Evolutionary conservation across 768 basidiomycete genomes (phyloP).

Genomic region (Boletales sp.): DNA sequence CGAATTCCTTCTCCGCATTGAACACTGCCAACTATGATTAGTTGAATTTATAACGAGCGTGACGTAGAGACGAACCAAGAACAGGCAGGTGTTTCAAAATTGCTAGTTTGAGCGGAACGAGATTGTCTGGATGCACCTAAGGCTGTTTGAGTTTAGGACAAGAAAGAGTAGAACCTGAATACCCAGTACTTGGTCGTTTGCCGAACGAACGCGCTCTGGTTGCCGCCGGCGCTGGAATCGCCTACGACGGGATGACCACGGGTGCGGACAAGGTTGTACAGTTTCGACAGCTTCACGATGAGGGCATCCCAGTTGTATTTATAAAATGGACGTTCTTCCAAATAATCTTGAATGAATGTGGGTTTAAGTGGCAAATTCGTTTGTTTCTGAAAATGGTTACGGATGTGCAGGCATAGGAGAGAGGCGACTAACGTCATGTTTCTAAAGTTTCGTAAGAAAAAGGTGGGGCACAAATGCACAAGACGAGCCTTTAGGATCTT

Average conservation of each 20-base stretch:
- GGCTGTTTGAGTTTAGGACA: conserved; percentile 1
- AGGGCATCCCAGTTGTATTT: conserved; percentile 95
- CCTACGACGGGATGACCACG: conserved; percentile 93
- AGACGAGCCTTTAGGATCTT: conserved; percentile 86
- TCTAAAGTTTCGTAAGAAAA: conserved; percentile 42
- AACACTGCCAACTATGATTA: conserved; percentile 58
- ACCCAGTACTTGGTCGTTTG: conserved; percentile 99
- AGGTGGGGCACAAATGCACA: not conserved
- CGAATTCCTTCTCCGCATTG: conserved; percentile 90
- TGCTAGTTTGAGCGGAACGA: conserved; percentile 89
- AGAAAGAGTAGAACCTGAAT: conserved; percentile 8
- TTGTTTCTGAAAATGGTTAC: conserved; percentile 68
- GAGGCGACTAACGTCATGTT: conserved; percentile 75
- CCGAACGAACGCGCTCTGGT: conserved; percentile 94
- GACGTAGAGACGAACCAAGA: conserved; percentile 56
- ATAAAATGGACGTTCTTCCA: conserved; percentile 95
- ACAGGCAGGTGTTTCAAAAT: conserved; percentile 93
- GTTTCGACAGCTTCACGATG: conserved; percentile 91
- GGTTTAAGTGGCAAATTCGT: conserved; percentile 79
- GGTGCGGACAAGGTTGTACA: conserved; percentile 94
- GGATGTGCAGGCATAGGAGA: not conserved
- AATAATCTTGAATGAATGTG: conserved; percentile 85
- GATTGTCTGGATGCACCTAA: conserved; percentile 87
- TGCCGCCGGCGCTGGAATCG: conserved; percentile 91
- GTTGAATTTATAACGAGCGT: not conserved